Evolutionary conservation across 768 basidiomycete species (phyloP), one percentile per base, ranked within the genome.

Genomic region (Tylopilus sp.): DNA sequence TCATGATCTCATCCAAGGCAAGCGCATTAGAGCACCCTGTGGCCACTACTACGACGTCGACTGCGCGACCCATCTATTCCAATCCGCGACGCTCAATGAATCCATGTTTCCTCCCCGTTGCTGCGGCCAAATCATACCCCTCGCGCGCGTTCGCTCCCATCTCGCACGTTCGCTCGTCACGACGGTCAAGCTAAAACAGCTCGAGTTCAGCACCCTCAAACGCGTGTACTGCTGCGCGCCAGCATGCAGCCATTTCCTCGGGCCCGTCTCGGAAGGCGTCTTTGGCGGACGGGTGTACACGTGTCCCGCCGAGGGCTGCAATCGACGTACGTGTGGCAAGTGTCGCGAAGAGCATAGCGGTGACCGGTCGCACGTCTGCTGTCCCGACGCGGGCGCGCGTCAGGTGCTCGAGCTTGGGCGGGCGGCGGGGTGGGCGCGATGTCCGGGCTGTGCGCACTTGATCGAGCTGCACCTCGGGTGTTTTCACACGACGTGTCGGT

Each of bases 51-150:
- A 74, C 52, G 73, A 72, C 50, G 51, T 57, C 10, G 59, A 5
- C n/a, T 77, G 76, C 56, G 10, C 71, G 25, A 61, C 63, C 1
- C 56, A 66, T 33, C 66, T 77, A 44, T 72, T 75, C 63, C 54
- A 68, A 47, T 51, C 64, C 13, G 64, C 74, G 2, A 68, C 63
- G 3, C 58, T 50, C 22, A 76, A 77, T 55, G 76, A 76, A 53
- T 58, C 68, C 1, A 66, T 76, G 38, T 74, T 65, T 55, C 75
- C 74, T 6, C 74, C 75, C 26, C 67, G 70, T 19, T 76, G 75
- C 54, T 76, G 75, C 54, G 55, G 64, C 29, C 60, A 58, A 25
- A 51, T 53, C 14, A 74, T 76, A 21, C 56, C 71, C 33, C 33
- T 69, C 36, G n/a, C 30, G 8, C 55, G 53, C 9, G 71, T 73